Evolutionary conservation across 2,329 filamentous ascomycete genomes (phyloP), one percentile per base, ranked within the genome.

Genomic region (Sclerotinia spermophila): DNA sequence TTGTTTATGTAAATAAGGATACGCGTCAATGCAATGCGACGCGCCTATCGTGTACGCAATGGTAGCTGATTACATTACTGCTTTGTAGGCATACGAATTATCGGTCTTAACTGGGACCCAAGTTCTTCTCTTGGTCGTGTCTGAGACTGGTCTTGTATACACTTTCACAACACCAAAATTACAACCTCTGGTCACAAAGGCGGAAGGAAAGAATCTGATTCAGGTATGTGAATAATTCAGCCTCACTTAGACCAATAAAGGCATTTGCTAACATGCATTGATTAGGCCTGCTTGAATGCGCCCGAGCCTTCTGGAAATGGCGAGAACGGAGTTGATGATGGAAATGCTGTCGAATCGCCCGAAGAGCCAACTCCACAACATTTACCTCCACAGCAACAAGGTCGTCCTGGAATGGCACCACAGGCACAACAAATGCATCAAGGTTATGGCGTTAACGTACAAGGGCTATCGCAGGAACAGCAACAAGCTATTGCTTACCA

Each of bases 91-190:
- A 67, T 99, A 99, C 81, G 96, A 99, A 81, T 84, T 98, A 72
- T 98, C 96, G 10, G 96, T 99, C 79, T 89, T 99, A 78, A 99
- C 96, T 53, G 96, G 96, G 79, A 99, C 96, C 71, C 96, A 99
- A 86, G 96, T 99, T 65, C 87, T 99, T 44, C 88, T 99, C 53
- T 90, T 99, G 69, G 95, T 98, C 78, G 95, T 98, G 74, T 98
- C 95, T 59, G 95, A 98, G 85, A 98, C 95, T 35, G 95, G 95
- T 75, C 89, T 98, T 45, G 95, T 98, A 78, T 98, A 98, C 83
- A 98, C 95, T 72, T 98, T 98, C 82, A 98, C 95, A 73, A 99
- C 96, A 24, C 96, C 96, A 30, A 99, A 99, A 86, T 89, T 99
- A 70, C 96, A 98, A 84, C 96, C 96, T 74, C 89, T 99, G 68